Base-by-base conservation (phyloP, 2,329 filamentous ascomycete species). In the Fulvia fulva region DNA sequence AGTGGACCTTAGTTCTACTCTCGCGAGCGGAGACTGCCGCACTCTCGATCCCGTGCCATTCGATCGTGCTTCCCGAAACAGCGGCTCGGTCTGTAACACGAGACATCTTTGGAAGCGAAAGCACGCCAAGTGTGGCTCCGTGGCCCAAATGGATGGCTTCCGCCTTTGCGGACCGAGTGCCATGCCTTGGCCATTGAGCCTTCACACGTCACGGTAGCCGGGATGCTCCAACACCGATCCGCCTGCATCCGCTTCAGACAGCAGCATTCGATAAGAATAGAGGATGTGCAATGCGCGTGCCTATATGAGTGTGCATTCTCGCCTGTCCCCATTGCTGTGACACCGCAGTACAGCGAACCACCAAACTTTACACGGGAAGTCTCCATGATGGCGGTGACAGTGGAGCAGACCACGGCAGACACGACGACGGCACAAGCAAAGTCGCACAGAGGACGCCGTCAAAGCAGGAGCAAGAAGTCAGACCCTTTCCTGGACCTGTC, bases 401-500 rank as follows among this genome's bases (percentile, higher is more conserved):
- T 53, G 53, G 57, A 56, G n/a, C 22, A 25, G 34, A 51, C 53
- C 25, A 45, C 55, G n/a, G 43, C 56, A 58, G 50, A 51, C 37
- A 53, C 55, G n/a, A 60, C 41, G 58, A 62, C 55, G 14, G 14
- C 37, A 56, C 12, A 21, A 9, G 28, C 23, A 16, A 21, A 55
- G 26, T 30, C 28, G 53, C 44, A 37, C 53, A 37, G 47, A 34
- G 41, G 41, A 56, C 63, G 64, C 59, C 65, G 50, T 26, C 55
- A 58, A 55, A 63, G 60, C 60, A 65, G 61, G 60, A 63, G 62
- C 61, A 68, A 64, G 66, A 69, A 60, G 55, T 61, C 55, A 19
- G 67, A 69, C 61, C 67, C 67, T 32, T 71, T 71, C 54, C 55
- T 68, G 59, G 64, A 66, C 23, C 54, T 70, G 60, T 56, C 64